A percentile compares a stretch with the other conserved stretches of the same genome.
phyloP scores from a whole-genome alignment of 345 rosid species.

The Citrus sp. region DNA sequence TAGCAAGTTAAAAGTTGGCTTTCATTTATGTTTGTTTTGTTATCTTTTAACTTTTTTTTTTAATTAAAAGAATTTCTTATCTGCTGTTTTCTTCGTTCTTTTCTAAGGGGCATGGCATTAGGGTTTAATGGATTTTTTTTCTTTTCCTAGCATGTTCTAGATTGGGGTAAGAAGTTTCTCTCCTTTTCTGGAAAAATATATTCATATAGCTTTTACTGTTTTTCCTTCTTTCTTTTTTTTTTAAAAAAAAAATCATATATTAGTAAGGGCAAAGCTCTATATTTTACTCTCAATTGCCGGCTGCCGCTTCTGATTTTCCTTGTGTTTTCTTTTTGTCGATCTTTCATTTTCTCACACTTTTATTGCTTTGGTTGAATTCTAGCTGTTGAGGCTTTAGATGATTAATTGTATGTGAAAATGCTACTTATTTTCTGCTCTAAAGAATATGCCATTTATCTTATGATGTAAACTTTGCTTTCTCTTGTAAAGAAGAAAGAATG shows the following conservation, averaged over 20 bases:
- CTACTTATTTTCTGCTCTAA: not conserved
- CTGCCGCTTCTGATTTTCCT: not conserved
- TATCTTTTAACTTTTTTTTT: not conserved
- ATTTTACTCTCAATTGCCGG: not conserved
- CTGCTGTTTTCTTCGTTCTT: not conserved
- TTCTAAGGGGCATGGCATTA: not conserved
- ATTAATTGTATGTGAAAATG: slow-evolving; percentile 8
- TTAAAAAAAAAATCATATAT: too few species aligned
- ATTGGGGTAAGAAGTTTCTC: not conserved
- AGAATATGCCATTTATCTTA: not conserved
- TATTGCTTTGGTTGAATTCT: not conserved
- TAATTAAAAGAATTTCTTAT: not conserved
- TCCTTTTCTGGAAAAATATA: not conserved
- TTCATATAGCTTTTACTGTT: not conserved
- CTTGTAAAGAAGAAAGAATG: not conserved
- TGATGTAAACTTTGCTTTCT: not conserved
- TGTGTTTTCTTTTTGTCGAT: not conserved
- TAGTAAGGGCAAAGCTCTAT: not conserved
- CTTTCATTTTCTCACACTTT: not conserved
- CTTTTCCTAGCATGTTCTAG: not conserved
- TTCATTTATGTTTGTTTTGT: not conserved
- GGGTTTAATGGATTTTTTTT: not conserved
- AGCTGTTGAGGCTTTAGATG: not conserved
- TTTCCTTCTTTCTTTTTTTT: not conserved
- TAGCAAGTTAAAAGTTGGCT: too few species aligned